A percentile compares a stretch with the other conserved stretches of the same genome.
Evolutionary conservation across 164 flowering plant species (phyloP).

Genomic region (Vitis labrusca): DNA sequence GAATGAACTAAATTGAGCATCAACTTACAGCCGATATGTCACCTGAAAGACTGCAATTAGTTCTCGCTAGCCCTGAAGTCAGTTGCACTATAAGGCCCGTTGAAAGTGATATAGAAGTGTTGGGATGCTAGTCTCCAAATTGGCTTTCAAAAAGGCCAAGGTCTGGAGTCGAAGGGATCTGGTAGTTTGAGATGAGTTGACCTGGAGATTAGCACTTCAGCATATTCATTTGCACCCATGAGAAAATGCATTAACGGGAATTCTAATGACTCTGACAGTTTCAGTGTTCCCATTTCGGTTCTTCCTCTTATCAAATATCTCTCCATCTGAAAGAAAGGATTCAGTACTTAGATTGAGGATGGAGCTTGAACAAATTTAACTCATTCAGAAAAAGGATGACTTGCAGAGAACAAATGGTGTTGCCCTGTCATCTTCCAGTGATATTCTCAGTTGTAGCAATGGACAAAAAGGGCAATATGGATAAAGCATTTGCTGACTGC

Average conservation of each 20-base stretch:
- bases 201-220: constrained; percentile 36
- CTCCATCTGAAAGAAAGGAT: constrained; percentile 37
- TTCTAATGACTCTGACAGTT: constrained; percentile 21
- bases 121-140: constrained; percentile 27
- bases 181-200: constrained; percentile 53
- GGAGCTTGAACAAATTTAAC: constrained; percentile 45
- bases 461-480: constrained; percentile 16
- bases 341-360: constrained; percentile 27
- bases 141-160: too few relatives aligned
- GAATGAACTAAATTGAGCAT: too few relatives aligned
- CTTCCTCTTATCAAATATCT: constrained; percentile 30
- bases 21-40: too few relatives aligned
- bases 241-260: constrained; percentile 45
- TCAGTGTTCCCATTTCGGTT: constrained; percentile 41
- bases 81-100: too few relatives aligned
- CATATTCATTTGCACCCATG: constrained; percentile 30
- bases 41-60: too few relatives aligned
- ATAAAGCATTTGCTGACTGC: background rate
- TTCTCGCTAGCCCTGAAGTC: too few relatives aligned
- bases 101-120: too few relatives aligned
- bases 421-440: constrained; percentile 28
- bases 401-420: constrained; percentile 19
- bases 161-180: constrained; percentile 45
- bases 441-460: constrained; percentile 32
- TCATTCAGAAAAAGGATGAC: constrained; percentile 42